phyloP scores from a whole-genome alignment of 176 grass and related monocot genomes.

The Eragrostis curvula region DNA sequence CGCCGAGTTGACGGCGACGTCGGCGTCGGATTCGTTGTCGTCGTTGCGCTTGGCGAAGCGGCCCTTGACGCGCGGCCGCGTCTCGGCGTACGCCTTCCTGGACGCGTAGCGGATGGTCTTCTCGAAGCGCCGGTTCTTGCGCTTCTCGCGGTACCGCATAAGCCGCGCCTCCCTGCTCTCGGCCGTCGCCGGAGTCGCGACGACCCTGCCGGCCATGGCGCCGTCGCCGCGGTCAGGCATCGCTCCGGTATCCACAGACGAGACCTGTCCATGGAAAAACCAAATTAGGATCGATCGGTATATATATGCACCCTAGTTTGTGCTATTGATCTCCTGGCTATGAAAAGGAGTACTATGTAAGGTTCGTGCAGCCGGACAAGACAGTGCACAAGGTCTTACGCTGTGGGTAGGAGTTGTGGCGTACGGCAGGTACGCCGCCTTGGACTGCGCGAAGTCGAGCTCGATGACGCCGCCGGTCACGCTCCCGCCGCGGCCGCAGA shows the following conservation, averaged over 20 bases:
- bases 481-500: conserved; percentile 38
- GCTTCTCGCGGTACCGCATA: conserved; percentile 90
- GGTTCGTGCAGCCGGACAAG: background rate
- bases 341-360: background rate
- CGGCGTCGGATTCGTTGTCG: conserved; percentile 23
- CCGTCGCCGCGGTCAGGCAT: conserved; percentile 33
- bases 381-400: conserved; percentile 18
- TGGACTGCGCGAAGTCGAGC: conserved; percentile 55
- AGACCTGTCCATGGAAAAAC: conserved; percentile 9
- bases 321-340: background rate
- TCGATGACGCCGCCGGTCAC: conserved; percentile 45
- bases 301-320: no score
- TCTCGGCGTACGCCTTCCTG: conserved; percentile 87
- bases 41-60: conserved; percentile 80
- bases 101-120: conserved; percentile 92
- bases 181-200: background rate
- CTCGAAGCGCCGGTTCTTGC: conserved; percentile 86
- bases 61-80: conserved; percentile 77
- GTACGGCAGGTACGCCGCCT: conserved; percentile 50
- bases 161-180: conserved; percentile 70
- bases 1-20: background rate
- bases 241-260: conserved; percentile 11
- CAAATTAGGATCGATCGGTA: background rate
- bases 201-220: background rate
- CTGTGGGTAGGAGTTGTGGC: conserved; percentile 35